Base-by-base conservation (phyloP, 2,329 filamentous ascomycete species). In the Neonectria coccinea region DNA sequence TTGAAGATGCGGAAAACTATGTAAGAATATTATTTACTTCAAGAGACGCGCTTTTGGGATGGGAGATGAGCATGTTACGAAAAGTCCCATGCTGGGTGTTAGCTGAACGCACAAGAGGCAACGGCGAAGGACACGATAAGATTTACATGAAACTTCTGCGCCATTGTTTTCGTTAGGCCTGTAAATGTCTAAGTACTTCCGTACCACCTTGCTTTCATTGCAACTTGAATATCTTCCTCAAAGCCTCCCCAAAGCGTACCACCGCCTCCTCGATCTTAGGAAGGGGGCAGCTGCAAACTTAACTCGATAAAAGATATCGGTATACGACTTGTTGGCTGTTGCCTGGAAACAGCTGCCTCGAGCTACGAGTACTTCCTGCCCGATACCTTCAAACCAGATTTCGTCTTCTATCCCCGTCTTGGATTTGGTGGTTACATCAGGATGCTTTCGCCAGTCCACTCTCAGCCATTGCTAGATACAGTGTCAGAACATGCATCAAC, bases 271-370 rank as follows among this genome's bases (percentile, higher is more conserved):
- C 54, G 12, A 56, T 25, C n/a, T 47, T 33, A n/a, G n/a, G n/a
- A 47, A 29, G 2, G 41, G 10, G 10, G 54, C 54, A 22, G 54
- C 41, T 9, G 54, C 54, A 56, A 56, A 56, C 2, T 41, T 56
- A 10, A 36, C 45, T 20, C 41, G n/a, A 11, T 56, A 56, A 18
- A 56, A 56, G 12, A 56, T 31, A 5, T 48, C 54, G 5, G n/a
- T 2, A 9, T 48, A 18, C 6, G 11, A 4, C 29, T 48, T 56
- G 12, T 36, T 25, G 2, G 6, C 18, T 3, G 54, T 56, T n/a
- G 54, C 29, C 10, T 39, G 6, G 11, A 56, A 56, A 42, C 54
- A 48, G 20, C 42, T 56, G 18, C 54, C 54, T 11, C 54, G 27
- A 18, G 54, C 54, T 5, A 56, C 18, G 12, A 56, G 54, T 2